Conservation (phyloP, 2,329 filamentous ascomycete species). For the Trichoderma gracile region DNA sequence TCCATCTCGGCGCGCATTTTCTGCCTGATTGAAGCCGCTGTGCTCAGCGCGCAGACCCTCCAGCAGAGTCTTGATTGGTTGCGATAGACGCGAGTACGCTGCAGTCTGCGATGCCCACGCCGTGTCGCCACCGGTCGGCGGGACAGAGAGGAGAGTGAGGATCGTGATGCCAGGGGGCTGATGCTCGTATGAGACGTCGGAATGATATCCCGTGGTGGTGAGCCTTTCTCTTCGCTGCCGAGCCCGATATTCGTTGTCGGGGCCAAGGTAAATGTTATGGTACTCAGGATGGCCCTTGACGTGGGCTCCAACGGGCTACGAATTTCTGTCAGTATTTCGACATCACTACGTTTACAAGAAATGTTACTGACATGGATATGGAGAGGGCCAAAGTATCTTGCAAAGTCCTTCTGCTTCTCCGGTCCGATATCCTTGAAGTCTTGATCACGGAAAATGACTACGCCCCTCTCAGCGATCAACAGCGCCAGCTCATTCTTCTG, state of each 20-base stretch:
- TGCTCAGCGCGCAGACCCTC: constrained; percentile 49
- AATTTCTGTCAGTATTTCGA: background rate
- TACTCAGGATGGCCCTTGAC: constrained; percentile 20
- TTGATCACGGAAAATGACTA: constrained; percentile 51
- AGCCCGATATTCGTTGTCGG: constrained; percentile 18
- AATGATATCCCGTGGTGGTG: constrained; percentile 45
- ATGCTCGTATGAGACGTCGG: constrained; percentile 53
- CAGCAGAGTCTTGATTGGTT: constrained; percentile 44
- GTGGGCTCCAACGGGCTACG: constrained; percentile 19
- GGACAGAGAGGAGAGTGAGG: constrained; percentile 53
- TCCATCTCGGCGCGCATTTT: constrained; percentile 45
- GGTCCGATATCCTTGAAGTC: constrained; percentile 38
- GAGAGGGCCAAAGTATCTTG: constrained; percentile 16
- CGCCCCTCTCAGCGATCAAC: constrained; percentile 48
- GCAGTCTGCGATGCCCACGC: constrained; percentile 51
- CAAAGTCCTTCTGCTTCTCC: constrained; percentile 17
- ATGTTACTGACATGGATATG: constrained; percentile 8
- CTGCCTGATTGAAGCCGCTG: constrained; percentile 44
- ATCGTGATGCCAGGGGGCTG: constrained; percentile 54
- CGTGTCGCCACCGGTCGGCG: constrained; percentile 49
- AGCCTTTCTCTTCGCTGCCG: constrained; percentile 7
- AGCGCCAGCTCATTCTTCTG: constrained; percentile 54
- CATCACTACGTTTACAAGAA: too few species aligned
- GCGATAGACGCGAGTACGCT: constrained; percentile 48
- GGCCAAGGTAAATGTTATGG: constrained; percentile 22